Percentiles rank a stretch among this genome's conserved stretches.
Evolutionary conservation across 2,329 filamentous ascomycete species (phyloP).

Genomic region (Sodiomyces alkalinus): DNA sequence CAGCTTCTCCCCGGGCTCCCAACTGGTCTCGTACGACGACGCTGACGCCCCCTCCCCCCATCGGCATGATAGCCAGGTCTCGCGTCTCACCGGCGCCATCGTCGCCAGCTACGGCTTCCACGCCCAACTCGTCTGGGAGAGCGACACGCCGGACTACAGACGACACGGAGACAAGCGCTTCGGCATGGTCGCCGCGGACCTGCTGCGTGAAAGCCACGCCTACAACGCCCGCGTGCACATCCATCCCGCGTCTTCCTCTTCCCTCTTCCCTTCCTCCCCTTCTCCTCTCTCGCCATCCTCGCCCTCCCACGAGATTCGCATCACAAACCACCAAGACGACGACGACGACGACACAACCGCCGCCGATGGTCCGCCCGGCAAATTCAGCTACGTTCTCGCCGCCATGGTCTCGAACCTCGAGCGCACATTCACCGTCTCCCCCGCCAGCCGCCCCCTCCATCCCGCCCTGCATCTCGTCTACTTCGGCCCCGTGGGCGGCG

Average conservation of each 20-base stretch:
- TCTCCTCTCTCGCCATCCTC: too few species aligned
- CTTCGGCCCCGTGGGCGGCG: constrained; percentile 52
- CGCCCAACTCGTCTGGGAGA: constrained; percentile 76
- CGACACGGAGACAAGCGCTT: constrained; percentile 66
- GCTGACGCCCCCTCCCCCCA: constrained; percentile 1
- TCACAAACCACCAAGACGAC: too few species aligned
- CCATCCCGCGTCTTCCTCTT: too few species aligned
- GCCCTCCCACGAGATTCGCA: too few species aligned
- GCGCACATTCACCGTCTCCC: constrained; percentile 68
- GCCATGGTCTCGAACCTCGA: constrained; percentile 72
- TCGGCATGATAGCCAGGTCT: constrained; percentile 18
- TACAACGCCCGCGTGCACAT: constrained; percentile 34
- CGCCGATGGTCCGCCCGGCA: not conserved
- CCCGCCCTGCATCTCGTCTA: constrained; percentile 56
- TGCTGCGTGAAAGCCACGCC: constrained; percentile 41
- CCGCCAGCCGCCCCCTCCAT: constrained; percentile 53
- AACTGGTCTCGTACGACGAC: constrained; percentile 23
- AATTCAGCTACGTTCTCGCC: constrained; percentile 62
- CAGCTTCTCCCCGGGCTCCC: constrained; percentile 42
- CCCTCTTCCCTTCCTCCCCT: too few species aligned
- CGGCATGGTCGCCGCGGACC: constrained; percentile 65
- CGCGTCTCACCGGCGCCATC: constrained; percentile 54
- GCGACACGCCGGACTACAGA: constrained; percentile 70
- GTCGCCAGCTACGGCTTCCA: constrained; percentile 87
- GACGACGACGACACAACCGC: not conserved